Base-by-base conservation (phyloP, 108 stramenopile species). In the Aurantiochytrium sp. region DNA sequence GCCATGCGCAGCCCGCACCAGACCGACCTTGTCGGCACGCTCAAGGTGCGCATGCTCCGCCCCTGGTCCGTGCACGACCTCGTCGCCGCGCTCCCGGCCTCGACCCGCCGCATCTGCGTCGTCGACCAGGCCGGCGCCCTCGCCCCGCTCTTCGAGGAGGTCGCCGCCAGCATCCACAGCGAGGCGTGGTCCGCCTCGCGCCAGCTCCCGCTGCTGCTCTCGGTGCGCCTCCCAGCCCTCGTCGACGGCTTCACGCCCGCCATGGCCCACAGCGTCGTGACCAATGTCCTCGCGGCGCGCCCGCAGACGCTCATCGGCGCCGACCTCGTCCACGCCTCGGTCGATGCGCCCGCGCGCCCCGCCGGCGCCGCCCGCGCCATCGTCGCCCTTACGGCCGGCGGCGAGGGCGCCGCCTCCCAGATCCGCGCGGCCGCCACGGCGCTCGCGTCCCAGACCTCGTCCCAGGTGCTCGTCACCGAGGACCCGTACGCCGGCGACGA, bases 71-170 rank as follows among this genome's bases (percentile, higher is more conserved):
- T 30, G 10, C 0, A 17, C 24, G 73, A 81, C 73, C 73, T 81
- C 4, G 42, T 81, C 45, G 39, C 15, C n/a, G 45, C 39, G n/a
- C 73, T 81, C 45, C 73, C 73, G n/a, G 3, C 2, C 1, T 48
- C 39, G 1, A 48, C 45, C 42, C 39, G 45, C 42, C 73, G 73
- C 73, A 81, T 81, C 73, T 81, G 73, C 1, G 73, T 81, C 73
- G 3, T 81, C 73, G 73, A 81, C 45, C 73, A 81, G 73, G 59
- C 32, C 59, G 73, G 73, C 3, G 45, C 21, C 8, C 21, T 48
- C 39, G 73, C 73, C 2, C 45, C 73, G 6, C 73, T 81, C 4
- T 81, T 81, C 73, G 45, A 81, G 19, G 73, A 81, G 45, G 73
- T 81, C 0, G 73, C 73, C 39, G 39, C 73, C 73, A 48, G 42